phyloP scores from a whole-genome alignment of 2,329 filamentous ascomycete genomes.

The Aspergillus hortae region DNA sequence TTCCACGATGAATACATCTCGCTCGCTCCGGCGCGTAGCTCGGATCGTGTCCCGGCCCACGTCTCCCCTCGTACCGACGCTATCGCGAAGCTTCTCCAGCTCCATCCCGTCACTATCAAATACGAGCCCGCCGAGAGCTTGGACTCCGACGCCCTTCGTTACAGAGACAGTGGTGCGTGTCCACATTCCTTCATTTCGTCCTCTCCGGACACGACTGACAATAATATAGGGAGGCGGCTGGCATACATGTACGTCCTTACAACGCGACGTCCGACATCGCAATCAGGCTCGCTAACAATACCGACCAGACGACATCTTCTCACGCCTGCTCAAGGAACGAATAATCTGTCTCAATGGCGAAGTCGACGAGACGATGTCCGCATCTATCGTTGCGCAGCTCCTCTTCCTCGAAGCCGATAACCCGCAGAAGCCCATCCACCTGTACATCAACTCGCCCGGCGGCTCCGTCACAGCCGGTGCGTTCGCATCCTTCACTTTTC shows the following conservation, averaged over 20 bases:
- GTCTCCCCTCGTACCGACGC: conserved; percentile 4
- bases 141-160: conserved; percentile 53
- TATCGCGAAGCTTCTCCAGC: conserved; percentile 28
- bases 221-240: conserved; percentile 64
- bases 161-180: conserved; percentile 54
- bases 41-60: conserved; percentile 11
- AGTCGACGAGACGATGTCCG: conserved; percentile 85
- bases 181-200: not conserved
- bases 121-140: conserved; percentile 35
- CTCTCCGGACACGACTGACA: conserved; percentile 17
- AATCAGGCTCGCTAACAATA: conserved; percentile 9
- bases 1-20: conserved; percentile 21
- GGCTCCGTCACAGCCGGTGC: conserved; percentile 80
- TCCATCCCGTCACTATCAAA: conserved; percentile 23
- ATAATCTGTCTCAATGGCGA: conserved; percentile 91
- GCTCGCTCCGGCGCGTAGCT: conserved; percentile 21
- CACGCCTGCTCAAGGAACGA: conserved; percentile 78
- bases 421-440: conserved; percentile 88
- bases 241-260: conserved; percentile 64
- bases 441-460: conserved; percentile 97
- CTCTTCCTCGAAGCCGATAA: conserved; percentile 97
- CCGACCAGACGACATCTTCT: conserved; percentile 72
- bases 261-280: conserved; percentile 1
- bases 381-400: conserved; percentile 91
- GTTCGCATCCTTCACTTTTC: conserved; percentile 6